Evolutionary conservation across 441 rosid species (phyloP), one percentile per base, ranked within the genome.

Genomic region (Pelargonium australe): DNA sequence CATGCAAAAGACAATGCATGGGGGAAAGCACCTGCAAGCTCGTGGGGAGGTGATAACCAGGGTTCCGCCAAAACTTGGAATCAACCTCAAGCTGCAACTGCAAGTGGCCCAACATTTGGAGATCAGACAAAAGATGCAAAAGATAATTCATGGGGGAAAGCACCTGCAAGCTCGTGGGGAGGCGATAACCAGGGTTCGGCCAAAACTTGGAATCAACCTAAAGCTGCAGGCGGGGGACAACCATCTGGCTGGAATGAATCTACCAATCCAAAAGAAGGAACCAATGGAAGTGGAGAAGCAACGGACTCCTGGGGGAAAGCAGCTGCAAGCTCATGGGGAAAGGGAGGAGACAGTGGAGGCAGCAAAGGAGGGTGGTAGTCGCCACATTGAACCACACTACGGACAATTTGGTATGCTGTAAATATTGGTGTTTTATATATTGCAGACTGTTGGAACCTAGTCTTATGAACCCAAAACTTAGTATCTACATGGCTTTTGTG

Each of bases 281-380:
- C 51, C 8, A 34, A 49, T 58, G 68, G 63, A 6, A 69, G 73
- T 31, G 55, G 76, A 49, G 73, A 70, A 25, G 2, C 72, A 8
- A 70, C 62, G 49, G 73, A 68, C 66, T 67, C 77, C 2, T 73
- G 81, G 75, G 81, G 72, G 68, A 81, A 81, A 69, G 57, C 73
- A 63, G 68, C 84, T 45, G 67, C 80, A 77, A 80, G 80, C 37
- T 61, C 74, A 57, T 73, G 83, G 69, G 79, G 70, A 66, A 80
- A 79, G 64, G 65, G 49, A 40, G 72, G 49, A 40, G 72, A 60
- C 34, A 68, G 71, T 11, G 76, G 72, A 67, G 20, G 73, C 49
- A 63, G 72, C 74, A 71, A 66, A 16, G 84, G 85, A 44, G 81
- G 85, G 66, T 74, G 83, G 83, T 70, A 76, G 28, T 65, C 2